phyloP scores from a whole-genome alignment of 2,329 filamentous ascomycete species.

The Xylaria arbuscula region DNA sequence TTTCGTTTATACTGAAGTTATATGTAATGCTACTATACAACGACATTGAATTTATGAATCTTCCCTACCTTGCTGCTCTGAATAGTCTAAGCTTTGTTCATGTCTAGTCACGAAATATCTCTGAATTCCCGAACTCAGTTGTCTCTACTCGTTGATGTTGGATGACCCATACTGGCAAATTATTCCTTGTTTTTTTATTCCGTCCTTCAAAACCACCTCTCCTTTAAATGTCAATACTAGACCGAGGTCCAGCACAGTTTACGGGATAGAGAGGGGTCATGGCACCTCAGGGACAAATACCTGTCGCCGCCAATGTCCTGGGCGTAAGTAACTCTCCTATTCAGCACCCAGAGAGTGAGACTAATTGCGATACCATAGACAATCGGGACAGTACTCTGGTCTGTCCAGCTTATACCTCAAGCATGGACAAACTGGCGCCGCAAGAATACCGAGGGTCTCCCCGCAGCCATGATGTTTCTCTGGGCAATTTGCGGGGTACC shows the following conservation, averaged over 20 bases:
- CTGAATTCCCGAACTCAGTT: neutral
- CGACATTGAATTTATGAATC: neutral
- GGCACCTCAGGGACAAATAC: slow-evolving; percentile 48
- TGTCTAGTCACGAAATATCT: neutral
- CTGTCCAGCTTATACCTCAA: slow-evolving; percentile 53
- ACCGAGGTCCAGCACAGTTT: neutral
- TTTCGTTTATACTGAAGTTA: too few species aligned
- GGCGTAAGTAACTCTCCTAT: slow-evolving; percentile 50
- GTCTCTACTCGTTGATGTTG: neutral
- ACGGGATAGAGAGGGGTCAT: slow-evolving; percentile 31
- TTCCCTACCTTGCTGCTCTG: neutral
- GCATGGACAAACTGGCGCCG: slow-evolving; percentile 72
- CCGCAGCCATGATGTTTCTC: slow-evolving; percentile 69
- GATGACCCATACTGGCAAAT: neutral
- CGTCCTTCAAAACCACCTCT: neutral
- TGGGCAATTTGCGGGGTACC: slow-evolving; percentile 66
- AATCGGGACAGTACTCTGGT: slow-evolving; percentile 55
- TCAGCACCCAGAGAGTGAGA: slow-evolving; percentile 24
- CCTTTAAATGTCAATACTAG: neutral
- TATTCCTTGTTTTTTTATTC: neutral
- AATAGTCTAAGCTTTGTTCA: neutral
- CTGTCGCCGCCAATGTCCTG: slow-evolving; percentile 53
- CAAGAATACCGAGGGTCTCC: slow-evolving; percentile 71
- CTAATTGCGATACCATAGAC: slow-evolving; percentile 38
- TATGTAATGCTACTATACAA: neutral